Base-by-base conservation (phyloP, 2,329 filamentous ascomycete genomes). In the Fonsecaea monophora region DNA sequence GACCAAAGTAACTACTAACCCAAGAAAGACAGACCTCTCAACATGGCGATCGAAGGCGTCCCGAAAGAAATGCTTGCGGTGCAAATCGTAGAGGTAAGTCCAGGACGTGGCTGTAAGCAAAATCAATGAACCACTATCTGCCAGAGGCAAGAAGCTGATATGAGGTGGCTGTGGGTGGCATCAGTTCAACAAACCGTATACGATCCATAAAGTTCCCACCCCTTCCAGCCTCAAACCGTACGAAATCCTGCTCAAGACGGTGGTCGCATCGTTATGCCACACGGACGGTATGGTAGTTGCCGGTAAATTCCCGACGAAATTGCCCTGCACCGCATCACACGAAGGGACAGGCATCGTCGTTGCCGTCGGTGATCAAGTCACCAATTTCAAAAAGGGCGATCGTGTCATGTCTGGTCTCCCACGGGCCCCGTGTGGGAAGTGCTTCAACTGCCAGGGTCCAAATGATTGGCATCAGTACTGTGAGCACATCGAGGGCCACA, bases 231-330 rank as follows among this genome's bases (percentile, higher is more conserved):
- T 87, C 15, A 75, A 77, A 4, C 80, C 82, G 0, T 72, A 84
- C 69, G 86, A 89, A 69, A 77, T 90, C n/a, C 82, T 89, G 40
- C 79, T 89, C 72, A 87, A 86, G 74, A 79, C 87, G 60, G 86
- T 84, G 62, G 85, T 85, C 15, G 86, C 85, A 9, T 87, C 85
- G 0, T 82, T 87, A 73, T 89, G 87, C 77, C 87, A 89, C 77
- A 89, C 87, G 0, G 87, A 89, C 77, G 75, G 76, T 67, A 86
- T 88, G 83, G 85, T 87, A 3, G 71, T 73, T 6, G 72, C 78
- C 1, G 86, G 86, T 56, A 75, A 81, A 54, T 83, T 88, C 74
- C 75, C 74, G 6, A 80, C 81, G 0, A 63, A 74, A 2, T 78
- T 88, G 0, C 86, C 86, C 0, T 79, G 80, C 64, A 87, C 81